Base-by-base conservation (phyloP, 768 basidiomycete species). In the Hebeloma cylindrosporum region DNA sequence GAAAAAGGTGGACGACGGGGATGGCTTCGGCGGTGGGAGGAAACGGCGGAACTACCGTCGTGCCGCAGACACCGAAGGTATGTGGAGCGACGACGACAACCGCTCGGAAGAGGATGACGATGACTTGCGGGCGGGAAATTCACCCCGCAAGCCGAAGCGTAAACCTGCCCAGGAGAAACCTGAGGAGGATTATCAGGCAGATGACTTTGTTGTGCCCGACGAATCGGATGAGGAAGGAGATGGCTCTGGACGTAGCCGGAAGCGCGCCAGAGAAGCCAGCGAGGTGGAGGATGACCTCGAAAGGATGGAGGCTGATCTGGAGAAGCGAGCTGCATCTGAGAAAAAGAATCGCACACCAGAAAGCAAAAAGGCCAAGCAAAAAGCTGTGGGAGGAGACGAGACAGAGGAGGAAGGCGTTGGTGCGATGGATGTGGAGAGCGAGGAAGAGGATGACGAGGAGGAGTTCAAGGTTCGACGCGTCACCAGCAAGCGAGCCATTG, bases 181-280 rank as follows among this genome's bases (percentile, higher is more conserved):
- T 4, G 80, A 79, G 16, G 85, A 72, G 37, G 73, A 89, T 31
- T 92, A 92, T 53, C 85, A 88, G 60, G 80, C 84, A 46, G 89
- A 93, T 59, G 89, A 89, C 56, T 93, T 93, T 56, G 71, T 93
- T 21, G 90, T 91, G 8, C 82, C 84, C 10, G 88, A 90, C 53
- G 73, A 77, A 16, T 82, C 81, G 13, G 88, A 89, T 30, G 85
- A 86, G 20, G 86, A 85, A 3, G 72, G 59, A 8, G 75, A 69
- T 27, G 66, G 63, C 43, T 67, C 27, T 35, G 44, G 45, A 5
- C 52, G 41, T 29, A 44, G 48, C 20, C 51, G 62, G 47, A 74
- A 66, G 40, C 65, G 67, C 45, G 68, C 64, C 38, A 70, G 66
- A 36, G 63, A 65, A 16, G 61, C 51, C 9, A 70, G 61, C 46